These are phyloP conservation scores for Leccinum longicurvipes DNA, from an alignment of 768 basidiomycete genomes.

Conservation along the genomic window DNA sequence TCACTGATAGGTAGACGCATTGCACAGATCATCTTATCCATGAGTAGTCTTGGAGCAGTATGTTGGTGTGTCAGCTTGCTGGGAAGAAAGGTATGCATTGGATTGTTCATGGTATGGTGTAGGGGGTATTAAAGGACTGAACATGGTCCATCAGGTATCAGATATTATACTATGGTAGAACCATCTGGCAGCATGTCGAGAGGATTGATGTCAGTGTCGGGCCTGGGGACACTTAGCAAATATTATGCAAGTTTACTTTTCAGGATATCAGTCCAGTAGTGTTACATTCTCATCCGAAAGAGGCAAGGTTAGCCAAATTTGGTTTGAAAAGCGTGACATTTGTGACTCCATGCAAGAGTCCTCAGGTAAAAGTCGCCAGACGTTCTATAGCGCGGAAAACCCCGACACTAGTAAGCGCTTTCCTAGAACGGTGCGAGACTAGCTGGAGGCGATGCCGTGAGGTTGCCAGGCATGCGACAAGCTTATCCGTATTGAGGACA, in stretches of 20 bases:
- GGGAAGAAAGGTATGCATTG: background rate
- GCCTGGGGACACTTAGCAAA: background rate
- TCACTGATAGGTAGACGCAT: no score
- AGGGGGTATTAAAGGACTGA: background rate
- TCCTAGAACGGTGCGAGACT: background rate
- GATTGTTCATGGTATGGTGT: background rate
- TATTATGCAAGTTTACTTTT: background rate
- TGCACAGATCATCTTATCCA: no score
- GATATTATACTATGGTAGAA: background rate
- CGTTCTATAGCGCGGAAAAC: background rate
- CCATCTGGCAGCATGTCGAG: background rate
- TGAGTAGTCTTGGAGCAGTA: background rate
- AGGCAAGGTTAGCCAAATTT: background rate
- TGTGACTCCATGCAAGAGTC: background rate
- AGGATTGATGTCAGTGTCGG: background rate
- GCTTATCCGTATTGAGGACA: no score
- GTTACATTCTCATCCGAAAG: background rate
- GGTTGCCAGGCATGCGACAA: no score
- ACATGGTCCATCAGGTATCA: background rate
- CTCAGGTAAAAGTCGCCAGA: background rate
- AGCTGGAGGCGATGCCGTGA: no score
- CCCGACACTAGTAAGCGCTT: background rate
- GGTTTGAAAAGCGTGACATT: background rate
- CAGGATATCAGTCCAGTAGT: background rate
- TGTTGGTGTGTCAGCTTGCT: background rate